phyloP scores from a whole-genome alignment of 2,329 filamentous ascomycete genomes.

The Mycogone perniciosa region DNA sequence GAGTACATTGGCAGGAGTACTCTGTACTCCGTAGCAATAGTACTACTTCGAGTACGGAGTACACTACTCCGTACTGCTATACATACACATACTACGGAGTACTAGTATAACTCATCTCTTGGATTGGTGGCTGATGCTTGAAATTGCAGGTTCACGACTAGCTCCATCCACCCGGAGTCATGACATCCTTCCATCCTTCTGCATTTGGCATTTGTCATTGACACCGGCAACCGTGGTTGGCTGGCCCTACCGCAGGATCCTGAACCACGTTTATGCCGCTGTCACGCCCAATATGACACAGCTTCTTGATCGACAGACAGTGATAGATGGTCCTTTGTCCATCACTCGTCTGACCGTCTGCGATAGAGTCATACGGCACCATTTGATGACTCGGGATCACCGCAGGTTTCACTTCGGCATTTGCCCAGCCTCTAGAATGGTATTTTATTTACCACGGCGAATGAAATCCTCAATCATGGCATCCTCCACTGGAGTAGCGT shows the following conservation, averaged over 20 bases:
- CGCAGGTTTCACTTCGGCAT: no score
- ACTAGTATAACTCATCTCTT: background rate
- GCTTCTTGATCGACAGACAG: conserved; percentile 10
- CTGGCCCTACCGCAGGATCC: conserved; percentile 7
- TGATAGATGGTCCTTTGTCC: background rate
- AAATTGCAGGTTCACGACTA: no score
- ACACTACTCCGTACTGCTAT: no score
- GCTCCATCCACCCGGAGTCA: background rate
- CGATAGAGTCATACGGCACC: background rate
- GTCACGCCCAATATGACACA: conserved; percentile 3
- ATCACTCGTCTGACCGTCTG: background rate
- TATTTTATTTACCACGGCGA: no score
- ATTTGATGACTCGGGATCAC: conserved; percentile 5
- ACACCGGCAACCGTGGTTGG: conserved; percentile 4
- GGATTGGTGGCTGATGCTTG: no score
- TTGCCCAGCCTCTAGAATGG: no score
- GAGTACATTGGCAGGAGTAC: no score
- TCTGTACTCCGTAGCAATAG: no score
- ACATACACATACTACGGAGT: no score
- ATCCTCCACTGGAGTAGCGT: no score
- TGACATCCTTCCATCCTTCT: background rate
- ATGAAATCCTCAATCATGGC: no score
- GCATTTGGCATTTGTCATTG: background rate
- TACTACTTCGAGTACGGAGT: no score
- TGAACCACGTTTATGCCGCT: conserved; percentile 4